Evolutionary conservation across 208 protist species (phyloP), one percentile per base, ranked within the genome.

Genomic region (Trypanosoma lewisi): DNA sequence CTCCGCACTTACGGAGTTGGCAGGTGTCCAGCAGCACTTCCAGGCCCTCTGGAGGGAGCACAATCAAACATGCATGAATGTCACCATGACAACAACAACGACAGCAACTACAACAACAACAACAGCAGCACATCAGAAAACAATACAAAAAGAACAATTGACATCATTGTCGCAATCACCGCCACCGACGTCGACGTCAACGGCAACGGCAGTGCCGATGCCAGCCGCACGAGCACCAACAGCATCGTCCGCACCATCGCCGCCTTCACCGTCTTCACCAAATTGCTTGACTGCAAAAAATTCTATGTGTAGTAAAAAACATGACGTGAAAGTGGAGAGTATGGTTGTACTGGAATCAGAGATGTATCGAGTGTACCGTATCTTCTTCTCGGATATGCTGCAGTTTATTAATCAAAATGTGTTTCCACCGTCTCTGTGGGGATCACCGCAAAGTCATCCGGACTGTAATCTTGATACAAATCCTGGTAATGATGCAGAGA

Each of bases 401-500:
- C 48, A 69, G 11, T 70, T 85, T 33, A 48, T 89, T 14, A 60
- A 66, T 12, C n/a, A 71, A 28, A 57, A 84, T 21, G 73, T 79
- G 0, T 86, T 89, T 59, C 71, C 76, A 49, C 49, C 63, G n/a
- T 75, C 61, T 4, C 33, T 82, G 0, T 82, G 76, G 76, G 30
- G 33, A 19, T 14, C 25, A 0, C 27, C 36, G 48, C 58, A 49
- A 44, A n/a, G n/a, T n/a, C 39, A 37, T 2, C 9, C 39, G 0
- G n/a, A 5, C 17, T 27, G 39, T 47, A 52, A 3, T 44, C 4
- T 23, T 28, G 48, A 55, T 51, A 0, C 23, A 30, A 61, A 57
- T 8, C n/a, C 5, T 21, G 41, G 16, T 19, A 14, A 14, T 42
- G 42, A n/a, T 52, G 44, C 12, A 11, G 57, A 65, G 27, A 34